Evolutionary conservation across 2,329 filamentous ascomycete species (phyloP).

Genomic region (Aureobasidium subglaciale): DNA sequence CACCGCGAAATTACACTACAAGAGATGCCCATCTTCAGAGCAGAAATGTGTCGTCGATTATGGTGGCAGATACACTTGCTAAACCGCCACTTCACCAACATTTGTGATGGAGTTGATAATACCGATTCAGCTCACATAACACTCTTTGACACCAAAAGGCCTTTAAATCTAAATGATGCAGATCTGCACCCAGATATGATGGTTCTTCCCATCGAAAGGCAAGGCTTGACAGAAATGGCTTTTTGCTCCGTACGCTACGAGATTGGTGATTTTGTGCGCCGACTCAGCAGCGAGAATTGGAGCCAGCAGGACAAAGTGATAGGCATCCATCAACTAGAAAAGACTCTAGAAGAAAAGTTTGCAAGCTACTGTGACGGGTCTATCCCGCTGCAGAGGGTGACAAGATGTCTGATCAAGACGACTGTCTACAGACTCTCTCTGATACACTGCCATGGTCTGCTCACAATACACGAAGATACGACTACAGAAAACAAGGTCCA

Average conservation of each 20-base stretch:
- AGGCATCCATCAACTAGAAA: conserved; percentile 19
- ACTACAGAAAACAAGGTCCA: neutral
- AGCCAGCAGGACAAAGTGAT: neutral
- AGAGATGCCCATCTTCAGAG: conserved; percentile 47
- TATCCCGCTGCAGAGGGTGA: conserved; percentile 37
- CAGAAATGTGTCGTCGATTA: conserved; percentile 50
- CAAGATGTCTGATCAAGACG: neutral
- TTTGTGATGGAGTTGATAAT: conserved; percentile 20
- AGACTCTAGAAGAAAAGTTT: conserved; percentile 31
- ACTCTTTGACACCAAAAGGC: conserved; percentile 27
- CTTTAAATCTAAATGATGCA: conserved; percentile 30
- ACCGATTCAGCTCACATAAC: conserved; percentile 17
- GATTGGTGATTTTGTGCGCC: conserved; percentile 26
- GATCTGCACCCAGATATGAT: conserved; percentile 38
- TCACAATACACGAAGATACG: neutral
- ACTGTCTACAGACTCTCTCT: neutral
- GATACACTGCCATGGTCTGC: neutral
- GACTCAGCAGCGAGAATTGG: conserved; percentile 29
- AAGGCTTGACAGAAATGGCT: conserved; percentile 48
- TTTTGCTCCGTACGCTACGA: conserved; percentile 39
- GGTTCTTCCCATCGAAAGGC: conserved; percentile 40
- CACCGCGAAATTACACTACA: conserved; percentile 52
- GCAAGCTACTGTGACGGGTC: conserved; percentile 39
- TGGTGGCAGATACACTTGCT: conserved; percentile 59
- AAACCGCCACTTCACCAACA: conserved; percentile 35